Base-by-base conservation (phyloP, 768 basidiomycete species). In the Ramaria rubella region DNA sequence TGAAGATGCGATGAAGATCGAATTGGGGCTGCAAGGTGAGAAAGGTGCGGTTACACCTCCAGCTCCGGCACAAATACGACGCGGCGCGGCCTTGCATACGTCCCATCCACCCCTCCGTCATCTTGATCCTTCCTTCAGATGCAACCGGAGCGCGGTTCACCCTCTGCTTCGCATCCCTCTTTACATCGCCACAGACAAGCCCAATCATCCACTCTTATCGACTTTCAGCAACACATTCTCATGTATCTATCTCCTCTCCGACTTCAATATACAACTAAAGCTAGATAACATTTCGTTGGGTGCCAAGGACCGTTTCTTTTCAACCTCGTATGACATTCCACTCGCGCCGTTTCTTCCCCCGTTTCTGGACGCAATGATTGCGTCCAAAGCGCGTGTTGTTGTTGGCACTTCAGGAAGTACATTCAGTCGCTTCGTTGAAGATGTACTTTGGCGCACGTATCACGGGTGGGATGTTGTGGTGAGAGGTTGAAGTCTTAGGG, bases 321-420 rank as follows among this genome's bases (percentile, higher is more conserved):
- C 24, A n/a, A 17, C 7, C 6, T 19, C 40, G 8, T 8, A n/a
- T 19, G 15, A 15, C 15, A 4, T 40, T 40, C 46, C 14, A 27
- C 26, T 15, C 14, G 14, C 11, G 17, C 19, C 62, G 59, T 15
- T 79, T 81, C 60, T 57, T 87, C 62, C 79, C 21, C 85, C 87
- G 1, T 79, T 89, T 57, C 62, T 91, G 30, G 88, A 90, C 64
- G 86, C 83, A 5, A 73, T 88, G 71, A 78, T 93, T 29, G 78
- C 81, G 15, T 79, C 80, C 2, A 75, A 75, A 8, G 85, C 82
- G 0, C 69, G 74, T 66, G 70, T 63, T 15, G 77, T 88, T 29
- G 79, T 84, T 0, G 87, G 86, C 1, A 92, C 88, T 12, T 78
- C 81, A 53, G 78, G 79, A 55, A 90, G 87, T 63, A 90, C 90